phyloP scores from a whole-genome alignment of 2,329 filamentous ascomycete species.

The Cladophialophora exuberans region DNA sequence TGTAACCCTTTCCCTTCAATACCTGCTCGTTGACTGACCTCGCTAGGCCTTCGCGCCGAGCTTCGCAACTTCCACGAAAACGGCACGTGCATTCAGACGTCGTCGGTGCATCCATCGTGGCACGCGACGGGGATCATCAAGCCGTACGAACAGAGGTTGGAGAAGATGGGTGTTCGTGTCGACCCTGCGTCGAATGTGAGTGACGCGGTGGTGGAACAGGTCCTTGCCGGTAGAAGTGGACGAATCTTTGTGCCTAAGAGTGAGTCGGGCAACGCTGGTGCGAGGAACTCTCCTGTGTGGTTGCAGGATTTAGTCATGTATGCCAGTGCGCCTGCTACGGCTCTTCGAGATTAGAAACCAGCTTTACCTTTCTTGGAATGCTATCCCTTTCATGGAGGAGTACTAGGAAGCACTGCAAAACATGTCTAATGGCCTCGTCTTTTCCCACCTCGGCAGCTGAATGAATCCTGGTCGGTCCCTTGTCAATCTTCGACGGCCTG shows the following conservation, averaged over 20 bases:
- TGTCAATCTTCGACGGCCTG: too few relatives aligned
- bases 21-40: not conserved
- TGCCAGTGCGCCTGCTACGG: too few relatives aligned
- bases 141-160: conserved; percentile 58
- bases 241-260: conserved; percentile 31
- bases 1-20: not conserved
- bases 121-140: conserved; percentile 29
- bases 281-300: conserved; percentile 28
- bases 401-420: too few relatives aligned
- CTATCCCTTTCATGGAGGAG: too few relatives aligned
- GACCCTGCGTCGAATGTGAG: conserved; percentile 41
- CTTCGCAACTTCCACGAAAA: conserved; percentile 56
- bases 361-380: too few relatives aligned
- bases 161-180: conserved; percentile 54
- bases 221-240: conserved; percentile 29
- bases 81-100: conserved; percentile 28
- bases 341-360: too few relatives aligned
- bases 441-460: too few relatives aligned
- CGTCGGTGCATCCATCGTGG: conserved; percentile 32
- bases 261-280: conserved; percentile 7
- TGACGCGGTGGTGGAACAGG: conserved; percentile 60
- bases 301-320: conserved; percentile 26
- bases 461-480: too few relatives aligned
- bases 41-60: conserved; percentile 55
- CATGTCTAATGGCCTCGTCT: too few relatives aligned